Evolutionary conservation across 495 filamentous ascomycete genomes (phyloP).

Genomic region (Hypoxylon fragiforme): DNA sequence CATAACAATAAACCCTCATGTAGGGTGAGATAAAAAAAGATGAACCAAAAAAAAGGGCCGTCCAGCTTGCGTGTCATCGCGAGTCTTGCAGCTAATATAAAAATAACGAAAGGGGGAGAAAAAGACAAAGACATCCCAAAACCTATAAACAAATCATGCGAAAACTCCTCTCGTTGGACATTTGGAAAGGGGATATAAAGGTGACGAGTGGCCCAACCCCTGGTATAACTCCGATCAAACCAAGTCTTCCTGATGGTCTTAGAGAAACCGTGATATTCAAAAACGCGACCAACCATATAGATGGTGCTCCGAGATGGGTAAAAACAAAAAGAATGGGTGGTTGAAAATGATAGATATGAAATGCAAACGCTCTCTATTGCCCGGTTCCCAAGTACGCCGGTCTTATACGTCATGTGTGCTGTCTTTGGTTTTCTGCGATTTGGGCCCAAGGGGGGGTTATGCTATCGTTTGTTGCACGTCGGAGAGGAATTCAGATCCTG

Average conservation of each 20-base stretch:
- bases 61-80: slow-evolving; percentile 21
- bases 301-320: slow-evolving; percentile 11
- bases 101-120: too few species aligned
- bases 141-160: slow-evolving; percentile 2
- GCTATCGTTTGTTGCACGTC: neutral
- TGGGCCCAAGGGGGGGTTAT: slow-evolving; percentile 6
- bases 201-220: neutral
- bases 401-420: slow-evolving; percentile 19
- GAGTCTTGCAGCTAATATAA: slow-evolving; percentile 24
- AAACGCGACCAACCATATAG: slow-evolving; percentile 13
- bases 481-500: neutral
- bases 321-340: slow-evolving; percentile 18
- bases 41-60: slow-evolving; percentile 5
- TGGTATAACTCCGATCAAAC: slow-evolving; percentile 12
- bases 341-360: slow-evolving; percentile 13
- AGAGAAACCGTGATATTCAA: slow-evolving; percentile 20
- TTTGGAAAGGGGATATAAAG: slow-evolving; percentile 4
- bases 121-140: neutral
- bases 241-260: slow-evolving; percentile 5
- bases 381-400: slow-evolving; percentile 5
- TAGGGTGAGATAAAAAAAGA: neutral
- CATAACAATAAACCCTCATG: neutral
- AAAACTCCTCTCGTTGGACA: neutral
- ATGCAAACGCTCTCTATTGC: slow-evolving; percentile 29
- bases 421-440: slow-evolving; percentile 4